Conservation (phyloP, 768 basidiomycete species). For the Russula emetica region DNA sequence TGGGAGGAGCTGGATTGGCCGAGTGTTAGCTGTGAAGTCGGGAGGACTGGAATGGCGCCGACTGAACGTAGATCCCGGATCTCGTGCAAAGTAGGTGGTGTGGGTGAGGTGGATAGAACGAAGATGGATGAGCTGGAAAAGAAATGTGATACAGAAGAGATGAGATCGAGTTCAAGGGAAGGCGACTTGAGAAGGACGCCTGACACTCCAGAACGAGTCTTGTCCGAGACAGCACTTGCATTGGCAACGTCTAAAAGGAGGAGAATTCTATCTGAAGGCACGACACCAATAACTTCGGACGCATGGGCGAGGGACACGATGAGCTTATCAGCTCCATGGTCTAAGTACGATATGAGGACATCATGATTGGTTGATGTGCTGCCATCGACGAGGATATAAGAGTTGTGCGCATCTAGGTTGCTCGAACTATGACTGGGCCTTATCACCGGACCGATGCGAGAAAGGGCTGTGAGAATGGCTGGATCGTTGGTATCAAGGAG, state of each 20-base stretch:
- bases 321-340: conserved; percentile 75
- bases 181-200: conserved; percentile 77
- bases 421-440: conserved; percentile 38
- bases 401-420: conserved; percentile 34
- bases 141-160: conserved; percentile 72
- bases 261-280: conserved; percentile 69
- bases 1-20: conserved; percentile 48
- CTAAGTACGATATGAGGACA: conserved; percentile 59
- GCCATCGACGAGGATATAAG: conserved; percentile 55
- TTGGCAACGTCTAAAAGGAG: conserved; percentile 72
- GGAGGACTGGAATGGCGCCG: conserved; percentile 65
- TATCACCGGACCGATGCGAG: conserved; percentile 76
- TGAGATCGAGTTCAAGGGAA: conserved; percentile 67
- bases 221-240: conserved; percentile 71
- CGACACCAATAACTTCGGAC: conserved; percentile 57
- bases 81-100: conserved; percentile 51
- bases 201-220: conserved; percentile 64
- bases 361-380: conserved; percentile 46
- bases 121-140: conserved; percentile 60
- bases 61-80: conserved; percentile 58
- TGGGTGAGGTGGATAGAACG: conserved; percentile 49
- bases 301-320: conserved; percentile 66
- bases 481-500: conserved; percentile 45
- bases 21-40: conserved; percentile 64
- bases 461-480: conserved; percentile 54